Conservation (phyloP, 768 basidiomycete genomes). For the Russula emetica region DNA sequence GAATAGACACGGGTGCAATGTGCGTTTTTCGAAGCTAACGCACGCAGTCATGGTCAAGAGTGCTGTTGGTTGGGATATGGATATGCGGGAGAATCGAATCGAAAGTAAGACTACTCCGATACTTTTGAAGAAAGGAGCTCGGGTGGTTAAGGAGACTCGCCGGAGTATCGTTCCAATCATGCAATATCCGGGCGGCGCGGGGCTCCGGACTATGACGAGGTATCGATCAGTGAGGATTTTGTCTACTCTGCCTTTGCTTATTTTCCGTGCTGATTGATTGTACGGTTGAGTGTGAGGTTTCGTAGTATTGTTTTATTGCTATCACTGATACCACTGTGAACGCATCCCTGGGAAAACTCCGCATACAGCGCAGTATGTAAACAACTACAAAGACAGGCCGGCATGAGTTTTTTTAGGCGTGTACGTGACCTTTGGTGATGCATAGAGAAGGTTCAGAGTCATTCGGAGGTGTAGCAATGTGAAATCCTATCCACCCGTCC, state of each 20-base stretch:
- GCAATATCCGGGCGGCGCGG: conserved; percentile 15
- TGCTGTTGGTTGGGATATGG: conserved; percentile 2
- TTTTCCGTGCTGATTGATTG: neutral
- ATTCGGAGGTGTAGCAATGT: too few species aligned
- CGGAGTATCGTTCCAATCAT: conserved; percentile 6
- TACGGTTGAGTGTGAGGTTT: neutral
- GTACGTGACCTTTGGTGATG: too few species aligned
- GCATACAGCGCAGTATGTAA: too few species aligned
- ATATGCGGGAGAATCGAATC: neutral
- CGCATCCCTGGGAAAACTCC: too few species aligned
- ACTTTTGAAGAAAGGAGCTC: conserved; percentile 13
- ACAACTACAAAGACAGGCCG: too few species aligned
- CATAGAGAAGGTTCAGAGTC: too few species aligned
- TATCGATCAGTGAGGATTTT: neutral
- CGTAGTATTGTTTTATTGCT: neutral
- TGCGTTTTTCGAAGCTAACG: conserved; percentile 2
- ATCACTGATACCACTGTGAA: neutral
- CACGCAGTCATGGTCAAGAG: conserved; percentile 13
- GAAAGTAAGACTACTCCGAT: too few species aligned
- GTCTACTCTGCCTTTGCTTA: neutral
- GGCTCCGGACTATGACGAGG: conserved; percentile 13
- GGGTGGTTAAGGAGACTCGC: neutral
- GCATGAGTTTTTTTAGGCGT: too few species aligned
- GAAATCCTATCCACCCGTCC: too few species aligned
- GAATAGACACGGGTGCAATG: neutral